Evolutionary conservation across 208 protist species (phyloP).

Genomic region (Trypanosoma avium): DNA sequence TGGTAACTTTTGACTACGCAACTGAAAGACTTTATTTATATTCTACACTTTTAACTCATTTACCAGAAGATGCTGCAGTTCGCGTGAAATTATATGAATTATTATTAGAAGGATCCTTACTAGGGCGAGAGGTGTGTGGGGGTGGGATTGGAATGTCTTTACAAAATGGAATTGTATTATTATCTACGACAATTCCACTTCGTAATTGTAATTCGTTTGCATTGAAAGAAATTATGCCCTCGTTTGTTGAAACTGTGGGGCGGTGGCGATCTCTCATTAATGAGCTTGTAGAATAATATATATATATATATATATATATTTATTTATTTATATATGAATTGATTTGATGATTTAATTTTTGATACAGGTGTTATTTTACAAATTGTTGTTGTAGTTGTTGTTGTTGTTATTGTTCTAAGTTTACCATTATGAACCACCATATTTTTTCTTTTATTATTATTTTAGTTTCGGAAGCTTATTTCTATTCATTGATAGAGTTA

Average conservation of each 20-base stretch:
- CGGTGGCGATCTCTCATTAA: slow-evolving; percentile 65
- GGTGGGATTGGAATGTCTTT: slow-evolving; percentile 69
- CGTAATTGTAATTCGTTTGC: slow-evolving; percentile 37
- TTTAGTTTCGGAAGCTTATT: too few relatives aligned
- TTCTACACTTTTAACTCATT: slow-evolving; percentile 57
- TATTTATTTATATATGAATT: too few relatives aligned
- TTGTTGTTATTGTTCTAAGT: too few relatives aligned
- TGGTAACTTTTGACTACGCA: slow-evolving; percentile 71
- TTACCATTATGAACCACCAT: too few relatives aligned
- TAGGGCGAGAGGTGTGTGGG: slow-evolving; percentile 80
- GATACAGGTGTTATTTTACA: too few relatives aligned
- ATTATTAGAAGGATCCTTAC: slow-evolving; percentile 71
- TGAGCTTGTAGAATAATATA: slow-evolving; percentile 36
- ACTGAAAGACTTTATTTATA: slow-evolving; percentile 84
- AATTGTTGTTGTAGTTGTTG: too few relatives aligned
- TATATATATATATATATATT: neutral
- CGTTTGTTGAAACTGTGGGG: slow-evolving; percentile 67
- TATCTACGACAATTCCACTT: slow-evolving; percentile 62
- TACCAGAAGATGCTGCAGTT: slow-evolving; percentile 45
- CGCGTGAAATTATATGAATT: slow-evolving; percentile 75
- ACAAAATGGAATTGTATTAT: slow-evolving; percentile 59
- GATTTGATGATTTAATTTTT: too few relatives aligned
- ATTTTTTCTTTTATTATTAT: too few relatives aligned
- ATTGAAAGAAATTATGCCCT: slow-evolving; percentile 56
- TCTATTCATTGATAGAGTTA: neutral